Conservation (phyloP, 2,329 filamentous ascomycete species). For the Aspergillus pseudoterreus region DNA sequence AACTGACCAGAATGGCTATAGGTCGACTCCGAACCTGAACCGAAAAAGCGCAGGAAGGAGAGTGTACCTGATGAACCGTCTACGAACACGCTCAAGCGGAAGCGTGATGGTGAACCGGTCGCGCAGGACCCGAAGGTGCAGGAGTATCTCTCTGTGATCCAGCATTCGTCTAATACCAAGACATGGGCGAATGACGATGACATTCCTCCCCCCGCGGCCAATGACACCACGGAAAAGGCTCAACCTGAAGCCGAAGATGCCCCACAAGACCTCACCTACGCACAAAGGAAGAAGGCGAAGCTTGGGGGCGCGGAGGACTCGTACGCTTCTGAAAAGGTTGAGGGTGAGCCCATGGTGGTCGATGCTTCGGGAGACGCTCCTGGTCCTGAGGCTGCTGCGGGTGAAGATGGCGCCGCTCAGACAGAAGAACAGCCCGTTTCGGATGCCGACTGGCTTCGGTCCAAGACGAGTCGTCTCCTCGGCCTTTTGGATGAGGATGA, state of each 20-base stretch:
- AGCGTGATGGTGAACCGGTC: constrained; percentile 52
- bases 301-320: constrained; percentile 52
- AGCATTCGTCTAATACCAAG: constrained; percentile 61
- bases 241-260: constrained; percentile 17
- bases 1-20: constrained; percentile 38
- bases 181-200: constrained; percentile 57
- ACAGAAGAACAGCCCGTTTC: constrained; percentile 44
- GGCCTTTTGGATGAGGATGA: constrained; percentile 73
- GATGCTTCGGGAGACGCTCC: constrained; percentile 20
- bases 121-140: constrained; percentile 73
- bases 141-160: constrained; percentile 83
- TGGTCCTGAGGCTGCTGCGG: constrained; percentile 11
- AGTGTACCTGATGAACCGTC: constrained; percentile 17
- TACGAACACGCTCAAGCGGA: constrained; percentile 37
- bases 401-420: constrained; percentile 19
- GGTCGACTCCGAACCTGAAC: constrained; percentile 37
- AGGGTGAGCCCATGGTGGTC: constrained; percentile 22
- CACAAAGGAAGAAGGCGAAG: constrained; percentile 41
- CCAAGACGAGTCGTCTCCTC: constrained; percentile 78
- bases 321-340: constrained; percentile 2
- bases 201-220: constrained; percentile 25
- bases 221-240: constrained; percentile 18
- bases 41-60: constrained; percentile 21
- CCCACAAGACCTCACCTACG: constrained; percentile 35
- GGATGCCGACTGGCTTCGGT: constrained; percentile 89